phyloP scores from a whole-genome alignment of 768 basidiomycete genomes.

The Mycena amicta region DNA sequence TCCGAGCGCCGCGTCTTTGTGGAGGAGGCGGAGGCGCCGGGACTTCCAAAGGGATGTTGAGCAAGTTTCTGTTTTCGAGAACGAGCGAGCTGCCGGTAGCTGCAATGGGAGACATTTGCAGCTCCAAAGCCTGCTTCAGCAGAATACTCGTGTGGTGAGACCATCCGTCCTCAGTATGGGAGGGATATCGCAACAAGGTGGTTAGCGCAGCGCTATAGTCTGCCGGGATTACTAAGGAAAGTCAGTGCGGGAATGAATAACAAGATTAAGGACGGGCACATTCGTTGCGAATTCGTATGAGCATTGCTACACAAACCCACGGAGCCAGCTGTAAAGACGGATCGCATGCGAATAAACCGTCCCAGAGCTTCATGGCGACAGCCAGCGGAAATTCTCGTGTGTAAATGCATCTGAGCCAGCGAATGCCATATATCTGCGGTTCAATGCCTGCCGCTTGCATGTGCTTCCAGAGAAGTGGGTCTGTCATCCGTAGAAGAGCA shows the following conservation, averaged over 20 bases:
- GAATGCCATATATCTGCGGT: slow-evolving; percentile 96
- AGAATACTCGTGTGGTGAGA: slow-evolving; percentile 69
- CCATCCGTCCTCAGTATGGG: slow-evolving; percentile 44
- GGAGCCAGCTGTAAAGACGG: slow-evolving; percentile 74
- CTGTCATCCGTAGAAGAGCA: slow-evolving; percentile 69
- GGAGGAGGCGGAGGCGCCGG: slow-evolving; percentile 47
- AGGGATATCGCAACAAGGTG: slow-evolving; percentile 82
- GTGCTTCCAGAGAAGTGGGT: slow-evolving; percentile 75
- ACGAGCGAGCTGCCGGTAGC: slow-evolving; percentile 77
- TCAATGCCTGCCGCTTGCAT: slow-evolving; percentile 85
- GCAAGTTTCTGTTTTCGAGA: slow-evolving; percentile 78
- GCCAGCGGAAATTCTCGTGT: slow-evolving; percentile 86
- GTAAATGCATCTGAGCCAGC: slow-evolving; percentile 92
- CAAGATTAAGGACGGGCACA: slow-evolving; percentile 49
- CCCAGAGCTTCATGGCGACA: slow-evolving; percentile 91
- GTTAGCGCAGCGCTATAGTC: slow-evolving; percentile 90
- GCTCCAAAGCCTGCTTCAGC: slow-evolving; percentile 78
- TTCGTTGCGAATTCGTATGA: slow-evolving; percentile 89
- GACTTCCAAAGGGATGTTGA: slow-evolving; percentile 73
- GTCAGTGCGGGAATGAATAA: background rate
- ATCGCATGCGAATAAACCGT: slow-evolving; percentile 90
- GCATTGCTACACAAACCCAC: slow-evolving; percentile 93
- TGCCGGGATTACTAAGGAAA: slow-evolving; percentile 68
- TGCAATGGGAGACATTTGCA: slow-evolving; percentile 75
- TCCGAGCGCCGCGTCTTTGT: slow-evolving; percentile 38